Evolutionary conservation across 805 yeast genomes (phyloP), one percentile per base, ranked within the genome.

Genomic region (Saturnispora silvae): DNA sequence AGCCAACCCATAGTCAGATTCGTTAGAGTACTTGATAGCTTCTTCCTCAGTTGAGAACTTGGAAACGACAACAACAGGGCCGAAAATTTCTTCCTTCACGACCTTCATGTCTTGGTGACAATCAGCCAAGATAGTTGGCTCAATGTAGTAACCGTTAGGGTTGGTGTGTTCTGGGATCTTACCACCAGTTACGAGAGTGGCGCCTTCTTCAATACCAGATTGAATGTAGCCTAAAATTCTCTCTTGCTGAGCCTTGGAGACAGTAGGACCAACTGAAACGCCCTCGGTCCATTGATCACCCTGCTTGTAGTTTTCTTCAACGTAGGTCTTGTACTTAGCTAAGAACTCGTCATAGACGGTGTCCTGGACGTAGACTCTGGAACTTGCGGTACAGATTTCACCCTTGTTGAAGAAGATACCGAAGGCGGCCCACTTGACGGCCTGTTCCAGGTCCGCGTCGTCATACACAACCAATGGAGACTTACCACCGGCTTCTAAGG

Each of bases 401-500:
- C 97, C 97, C 54, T 87, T 78, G 70, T 87, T 87, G 72, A 73
- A 84, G 70, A 79, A 84, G 54, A 87, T 86, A 60, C 95, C 96
- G 40, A 70, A 57, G 41, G 81, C 70, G 48, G 85, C 77, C 69
- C 77, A 73, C 49, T 78, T 69, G 35, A 83, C 80, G 35, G 96
- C 82, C 53, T 69, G 67, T 40, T 79, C 76, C 42, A 87, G 57
- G 59, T 87, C 76, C 40, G 89, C 87, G 56, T 87, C 96, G 53
- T 79, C 77, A 56, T 81, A 85, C 34, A 87, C 78, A 49, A 87
- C 76, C 61, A 81, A 77, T 53, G 97, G 95, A 24, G 96, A 86
- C 67, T 87, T 87, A 57, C 97, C 97, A 56, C 97, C 97, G 52
- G 86, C 76, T 67, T 87, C 97, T 57, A 87, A 71, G 31, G 96